Conservation (phyloP, 495 filamentous ascomycete species). For the Penicillium dipodomyicola region DNA sequence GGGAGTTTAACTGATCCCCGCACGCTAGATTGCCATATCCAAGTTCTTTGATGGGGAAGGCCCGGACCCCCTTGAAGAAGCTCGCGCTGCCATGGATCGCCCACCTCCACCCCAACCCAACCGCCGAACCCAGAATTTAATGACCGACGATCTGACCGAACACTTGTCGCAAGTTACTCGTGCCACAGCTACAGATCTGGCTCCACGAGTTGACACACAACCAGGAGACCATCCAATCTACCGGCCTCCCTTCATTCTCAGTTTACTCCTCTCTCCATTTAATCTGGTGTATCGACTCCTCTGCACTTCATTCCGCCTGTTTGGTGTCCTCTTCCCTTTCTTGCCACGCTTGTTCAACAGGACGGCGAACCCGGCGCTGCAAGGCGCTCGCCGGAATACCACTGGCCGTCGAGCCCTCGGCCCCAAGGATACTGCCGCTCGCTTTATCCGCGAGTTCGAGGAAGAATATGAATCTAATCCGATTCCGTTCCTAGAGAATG, state of each 20-base stretch:
- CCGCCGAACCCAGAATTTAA: slow-evolving; percentile 52
- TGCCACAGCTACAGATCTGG: slow-evolving; percentile 43
- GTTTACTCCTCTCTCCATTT: slow-evolving; percentile 78
- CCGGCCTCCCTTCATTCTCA: slow-evolving; percentile 69
- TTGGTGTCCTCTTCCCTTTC: slow-evolving; percentile 76
- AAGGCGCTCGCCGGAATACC: slow-evolving; percentile 56
- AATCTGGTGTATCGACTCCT: slow-evolving; percentile 70
- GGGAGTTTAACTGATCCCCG: slow-evolving; percentile 10
- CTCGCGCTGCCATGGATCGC: slow-evolving; percentile 57
- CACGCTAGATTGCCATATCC: slow-evolving; percentile 77
- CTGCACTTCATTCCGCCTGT: slow-evolving; percentile 58
- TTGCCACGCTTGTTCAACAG: slow-evolving; percentile 67
- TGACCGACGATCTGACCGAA: slow-evolving; percentile 61
- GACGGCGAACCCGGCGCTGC: slow-evolving; percentile 47
- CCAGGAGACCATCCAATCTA: slow-evolving; percentile 60
- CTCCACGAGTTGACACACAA: slow-evolving; percentile 79
- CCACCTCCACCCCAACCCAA: slow-evolving; percentile 55
- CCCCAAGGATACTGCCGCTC: slow-evolving; percentile 80
- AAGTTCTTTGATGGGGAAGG: slow-evolving; percentile 98
- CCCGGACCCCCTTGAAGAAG: slow-evolving; percentile 76
- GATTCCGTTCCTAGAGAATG: slow-evolving; percentile 75
- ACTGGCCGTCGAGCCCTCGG: slow-evolving; percentile 69
- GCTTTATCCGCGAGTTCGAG: slow-evolving; percentile 89
- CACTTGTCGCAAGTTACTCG: slow-evolving; percentile 33
- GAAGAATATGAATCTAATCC: slow-evolving; percentile 77